Evolutionary conservation across 2,329 filamentous ascomycete genomes (phyloP), one percentile per base, ranked within the genome.

Genomic region (Sphaerostilbella broomeana): DNA sequence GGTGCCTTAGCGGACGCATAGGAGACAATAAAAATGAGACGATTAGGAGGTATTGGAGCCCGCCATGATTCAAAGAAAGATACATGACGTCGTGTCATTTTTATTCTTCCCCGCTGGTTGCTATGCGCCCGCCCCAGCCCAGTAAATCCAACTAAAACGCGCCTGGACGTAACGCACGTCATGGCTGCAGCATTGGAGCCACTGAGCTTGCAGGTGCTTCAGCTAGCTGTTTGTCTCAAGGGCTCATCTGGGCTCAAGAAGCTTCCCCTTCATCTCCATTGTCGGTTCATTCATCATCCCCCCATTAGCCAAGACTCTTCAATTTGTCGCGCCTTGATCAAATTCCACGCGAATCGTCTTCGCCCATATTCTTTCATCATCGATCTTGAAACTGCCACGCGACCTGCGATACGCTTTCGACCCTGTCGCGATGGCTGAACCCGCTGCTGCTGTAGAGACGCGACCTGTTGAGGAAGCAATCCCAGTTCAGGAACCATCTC

Each of bases 391-490:
- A 11, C 35, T 28, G 28, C 32, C 40, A 35, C 28, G 35, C 17
- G 29, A 35, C 27, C 35, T 28, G 21, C 18, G 16, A 37, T 19
- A 34, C 31, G 15, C 20, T 24, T 25, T 19, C 16, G 9, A 19
- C 28, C 19, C n/a, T n/a, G 15, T 24, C 36, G 44, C 24, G 28
- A 58, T 57, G 51, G 35, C 50, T 17, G 51, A 52, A 32, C 29
- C 37, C 16, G 40, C 35, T 24, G 32, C 47, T 29, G 40, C 35
- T 24, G 32, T 46, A 32, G 48, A 50, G 37, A 45, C 48, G 41
- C 50, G 43, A 45, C 45, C 45, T 28, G 41, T 36, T 9, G 49
- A 42, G 19, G 45, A 52, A 26, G n/a, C 32, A 20, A 48, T 54
- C 37, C 51, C 51, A 35, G 48, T 47, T 28, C n/a, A 42, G 19